A percentile compares a stretch with the other conserved stretches of the same genome.
Conservation (phyloP, 2,329 filamentous ascomycete genomes). For the Knufia fluminis region DNA sequence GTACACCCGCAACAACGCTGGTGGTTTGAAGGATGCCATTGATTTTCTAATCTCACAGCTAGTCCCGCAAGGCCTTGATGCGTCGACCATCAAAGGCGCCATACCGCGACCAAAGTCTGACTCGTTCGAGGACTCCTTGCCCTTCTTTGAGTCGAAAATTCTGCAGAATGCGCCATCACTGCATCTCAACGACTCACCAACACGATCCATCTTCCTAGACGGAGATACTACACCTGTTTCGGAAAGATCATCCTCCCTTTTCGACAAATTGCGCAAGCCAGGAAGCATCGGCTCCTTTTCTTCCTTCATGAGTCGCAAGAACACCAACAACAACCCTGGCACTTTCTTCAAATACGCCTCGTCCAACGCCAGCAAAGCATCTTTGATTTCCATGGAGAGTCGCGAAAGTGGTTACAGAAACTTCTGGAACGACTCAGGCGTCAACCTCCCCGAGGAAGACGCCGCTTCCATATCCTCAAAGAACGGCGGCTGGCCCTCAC, state of each 20-base stretch:
- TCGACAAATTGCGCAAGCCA: conserved; percentile 88
- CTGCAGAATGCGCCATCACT: conserved; percentile 82
- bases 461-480: conserved; percentile 50
- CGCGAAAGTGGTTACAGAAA: conserved; percentile 92
- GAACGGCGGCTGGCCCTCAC: conserved; percentile 43
- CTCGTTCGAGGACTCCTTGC: conserved; percentile 93
- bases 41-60: conserved; percentile 84
- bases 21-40: conserved; percentile 88
- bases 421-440: conserved; percentile 95
- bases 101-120: conserved; percentile 97
- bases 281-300: conserved; percentile 90
- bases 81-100: conserved; percentile 78
- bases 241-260: conserved; percentile 69
- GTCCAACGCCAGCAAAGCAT: conserved; percentile 84
- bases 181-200: conserved; percentile 76
- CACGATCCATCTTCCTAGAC: conserved; percentile 72
- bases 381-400: conserved; percentile 90
- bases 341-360: conserved; percentile 89
- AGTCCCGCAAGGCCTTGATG: conserved; percentile 80
- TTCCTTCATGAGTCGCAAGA: conserved; percentile 95
- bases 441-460: conserved; percentile 87
- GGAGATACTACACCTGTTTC: conserved; percentile 48
- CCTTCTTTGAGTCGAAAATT: conserved; percentile 94
- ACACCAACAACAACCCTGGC: conserved; percentile 74
- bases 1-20: conserved; percentile 95